phyloP scores from a whole-genome alignment of 2,329 filamentous ascomycete species.

The Myriosclerotinia scirpicola region DNA sequence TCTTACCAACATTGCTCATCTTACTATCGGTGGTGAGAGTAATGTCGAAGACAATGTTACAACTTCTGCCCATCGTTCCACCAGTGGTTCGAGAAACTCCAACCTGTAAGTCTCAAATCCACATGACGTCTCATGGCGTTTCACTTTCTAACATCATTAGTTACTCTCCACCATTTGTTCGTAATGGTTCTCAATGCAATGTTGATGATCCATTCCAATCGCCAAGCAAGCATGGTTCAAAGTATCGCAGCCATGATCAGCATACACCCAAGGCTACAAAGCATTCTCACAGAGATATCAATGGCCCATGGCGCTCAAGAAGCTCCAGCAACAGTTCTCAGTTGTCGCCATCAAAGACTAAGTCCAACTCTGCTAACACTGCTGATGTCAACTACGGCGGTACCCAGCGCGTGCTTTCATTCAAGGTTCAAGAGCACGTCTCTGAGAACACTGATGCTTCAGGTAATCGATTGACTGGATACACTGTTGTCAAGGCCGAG shows the following conservation, averaged over 20 bases:
- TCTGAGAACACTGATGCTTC: slow-evolving; percentile 19
- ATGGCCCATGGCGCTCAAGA: slow-evolving; percentile 37
- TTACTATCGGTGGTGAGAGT: slow-evolving; percentile 28
- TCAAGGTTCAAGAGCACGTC: slow-evolving; percentile 27
- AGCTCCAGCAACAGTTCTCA: slow-evolving; percentile 31
- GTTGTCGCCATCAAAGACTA: slow-evolving; percentile 14
- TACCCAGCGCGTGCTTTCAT: slow-evolving; percentile 27
- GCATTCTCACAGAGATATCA: slow-evolving; percentile 28
- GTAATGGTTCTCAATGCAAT: slow-evolving; percentile 30
- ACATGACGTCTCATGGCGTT: not conserved
- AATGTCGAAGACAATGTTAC: slow-evolving; percentile 26
- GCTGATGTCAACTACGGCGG: slow-evolving; percentile 21
- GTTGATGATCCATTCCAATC: slow-evolving; percentile 36
- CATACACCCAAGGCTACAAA: slow-evolving; percentile 33
- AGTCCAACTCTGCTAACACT: not conserved
- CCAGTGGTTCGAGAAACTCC: slow-evolving; percentile 23
- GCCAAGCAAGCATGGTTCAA: slow-evolving; percentile 21
- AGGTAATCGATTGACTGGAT: slow-evolving; percentile 20
- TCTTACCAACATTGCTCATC: slow-evolving; percentile 22
- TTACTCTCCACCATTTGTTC: slow-evolving; percentile 38
- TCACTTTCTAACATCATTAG: slow-evolving; percentile 27
- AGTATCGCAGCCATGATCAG: slow-evolving; percentile 26
- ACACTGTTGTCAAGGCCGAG: slow-evolving; percentile 29
- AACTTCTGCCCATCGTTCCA: slow-evolving; percentile 28
- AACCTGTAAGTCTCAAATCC: slow-evolving; percentile 30